Evolutionary conservation across 306 rosid species (phyloP), one percentile per base, ranked within the genome.

Genomic region (Ormosia emarginata): DNA sequence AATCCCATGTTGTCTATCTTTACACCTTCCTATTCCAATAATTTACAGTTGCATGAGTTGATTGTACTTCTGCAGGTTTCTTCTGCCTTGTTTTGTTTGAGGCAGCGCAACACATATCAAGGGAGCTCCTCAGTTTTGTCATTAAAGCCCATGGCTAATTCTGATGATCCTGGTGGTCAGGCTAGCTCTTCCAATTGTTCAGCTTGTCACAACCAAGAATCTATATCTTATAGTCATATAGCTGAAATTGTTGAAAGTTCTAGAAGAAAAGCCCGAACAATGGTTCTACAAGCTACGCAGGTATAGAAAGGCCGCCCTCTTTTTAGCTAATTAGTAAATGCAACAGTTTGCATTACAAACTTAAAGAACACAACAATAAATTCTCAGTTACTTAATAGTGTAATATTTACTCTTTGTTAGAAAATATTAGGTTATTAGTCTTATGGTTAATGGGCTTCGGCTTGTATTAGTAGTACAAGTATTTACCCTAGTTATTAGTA

Each of bases 231-330:
- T 84, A 87, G 91, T 85, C 97, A 86, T 85, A 89, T 93, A 58
- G 85, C 83, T 87, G 99, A 93, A 66, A 93, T 95, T 79, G 93
- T 93, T 52, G 99, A 90, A 82, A 90, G 93, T 89, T 95, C 95
- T 50, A 90, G 89, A 87, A 88, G 83, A 74, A 90, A 78, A 82
- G 97, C 97, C 79, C 83, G 47, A 71, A 85, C 74, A 75, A 87
- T 95, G 89, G 95, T 93, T 80, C 87, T 86, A 80, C 91, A 84
- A 80, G 98, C 98, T 53, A 76, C 89, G 75, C 91, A 93, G 99
- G 99, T 95, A 85, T 37, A 58, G 69, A 77, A 74, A 70, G 61
- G 79, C 40, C 29, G 46, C 66, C 43, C 44, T 29, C 49, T 70
- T 57, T 76, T 83, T 67, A 72, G 50, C 61, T 39, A 32, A 34